Evolutionary conservation across 2,329 filamentous ascomycete species (phyloP).

Genomic region (Pleomassaria siparia): DNA sequence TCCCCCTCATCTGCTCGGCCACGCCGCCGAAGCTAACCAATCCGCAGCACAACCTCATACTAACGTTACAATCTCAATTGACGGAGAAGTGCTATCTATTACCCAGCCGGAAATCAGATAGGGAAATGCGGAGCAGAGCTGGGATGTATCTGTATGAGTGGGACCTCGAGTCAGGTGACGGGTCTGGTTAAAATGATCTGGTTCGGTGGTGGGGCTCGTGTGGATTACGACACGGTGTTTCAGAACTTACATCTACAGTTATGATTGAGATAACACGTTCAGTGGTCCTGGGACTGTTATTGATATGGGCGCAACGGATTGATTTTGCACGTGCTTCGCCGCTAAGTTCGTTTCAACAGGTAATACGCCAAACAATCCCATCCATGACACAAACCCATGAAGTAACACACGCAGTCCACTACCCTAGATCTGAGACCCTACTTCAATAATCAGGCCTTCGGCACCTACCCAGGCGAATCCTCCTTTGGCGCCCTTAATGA

Average conservation of each 20-base stretch:
- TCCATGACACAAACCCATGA: neutral
- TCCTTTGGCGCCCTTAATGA: constrained; percentile 48
- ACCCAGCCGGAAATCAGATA: neutral
- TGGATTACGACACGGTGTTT: neutral
- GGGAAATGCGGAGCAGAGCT: neutral
- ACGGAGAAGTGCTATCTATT: neutral
- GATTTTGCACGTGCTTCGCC: too few species aligned
- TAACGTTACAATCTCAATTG: neutral
- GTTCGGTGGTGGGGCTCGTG: too few species aligned
- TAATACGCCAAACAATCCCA: neutral
- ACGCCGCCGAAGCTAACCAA: neutral
- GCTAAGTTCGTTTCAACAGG: neutral
- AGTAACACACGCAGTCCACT: constrained; percentile 8
- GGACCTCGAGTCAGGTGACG: too few species aligned
- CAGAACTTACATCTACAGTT: neutral
- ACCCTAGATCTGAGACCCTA: constrained; percentile 33
- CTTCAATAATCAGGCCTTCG: constrained; percentile 55
- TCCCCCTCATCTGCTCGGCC: neutral
- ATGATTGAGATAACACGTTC: too few species aligned
- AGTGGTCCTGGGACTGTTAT: too few species aligned
- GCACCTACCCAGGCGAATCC: constrained; percentile 48
- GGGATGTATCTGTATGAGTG: too few species aligned
- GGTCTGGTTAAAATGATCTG: too few species aligned
- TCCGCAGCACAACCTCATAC: neutral
- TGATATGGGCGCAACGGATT: too few species aligned